Percentiles rank a stretch among this genome's conserved stretches.
These are phyloP conservation scores for Citrullus colocynthis DNA, from an alignment of 306 rosid genomes.

Conservation along the genomic window DNA sequence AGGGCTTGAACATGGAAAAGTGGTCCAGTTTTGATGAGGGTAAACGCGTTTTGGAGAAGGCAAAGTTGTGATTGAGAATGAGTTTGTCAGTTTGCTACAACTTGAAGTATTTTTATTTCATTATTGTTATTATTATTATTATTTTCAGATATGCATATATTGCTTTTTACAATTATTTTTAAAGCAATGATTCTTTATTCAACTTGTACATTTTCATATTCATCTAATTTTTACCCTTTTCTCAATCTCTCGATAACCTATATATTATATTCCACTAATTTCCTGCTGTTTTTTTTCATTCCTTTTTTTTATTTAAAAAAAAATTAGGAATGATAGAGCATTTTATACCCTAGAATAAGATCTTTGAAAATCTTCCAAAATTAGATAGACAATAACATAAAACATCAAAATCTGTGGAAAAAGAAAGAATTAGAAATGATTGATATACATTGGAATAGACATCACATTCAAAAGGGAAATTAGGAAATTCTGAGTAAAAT, in stretches of 20 bases:
- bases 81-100: conserved; percentile 1
- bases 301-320: background rate
- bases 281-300: background rate
- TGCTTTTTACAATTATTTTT: background rate
- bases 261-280: too few species aligned
- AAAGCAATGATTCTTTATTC: background rate
- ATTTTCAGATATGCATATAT: background rate
- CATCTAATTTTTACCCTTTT: too few species aligned
- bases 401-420: background rate
- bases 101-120: background rate
- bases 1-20: background rate
- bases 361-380: background rate
- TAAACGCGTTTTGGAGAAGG: background rate
- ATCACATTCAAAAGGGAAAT: background rate
- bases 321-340: background rate
- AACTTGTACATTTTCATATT: background rate
- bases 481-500: background rate
- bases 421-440: background rate
- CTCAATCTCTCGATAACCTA: too few species aligned
- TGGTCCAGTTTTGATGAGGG: background rate
- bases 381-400: background rate
- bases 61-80: background rate
- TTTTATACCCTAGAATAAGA: background rate
- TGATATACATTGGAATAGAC: background rate
- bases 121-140: background rate